phyloP scores from a whole-genome alignment of 805 yeast species.

The Starmerella vaccinii region DNA sequence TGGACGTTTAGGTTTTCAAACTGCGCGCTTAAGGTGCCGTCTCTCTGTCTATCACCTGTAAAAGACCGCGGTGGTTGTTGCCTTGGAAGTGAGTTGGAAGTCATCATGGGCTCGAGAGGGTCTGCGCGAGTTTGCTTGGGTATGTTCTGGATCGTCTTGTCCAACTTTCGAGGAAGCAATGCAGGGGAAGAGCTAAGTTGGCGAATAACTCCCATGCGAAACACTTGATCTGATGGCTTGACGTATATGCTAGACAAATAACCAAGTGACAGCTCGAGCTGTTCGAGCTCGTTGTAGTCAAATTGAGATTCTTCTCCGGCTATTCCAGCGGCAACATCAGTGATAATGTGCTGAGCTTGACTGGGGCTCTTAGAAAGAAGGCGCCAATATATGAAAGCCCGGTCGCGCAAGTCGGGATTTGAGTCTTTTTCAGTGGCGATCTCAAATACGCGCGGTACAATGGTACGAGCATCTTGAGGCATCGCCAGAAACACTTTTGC shows the following conservation, averaged over 20 bases:
- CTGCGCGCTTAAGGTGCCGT: slow-evolving; percentile 10
- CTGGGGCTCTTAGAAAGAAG: slow-evolving; percentile 42
- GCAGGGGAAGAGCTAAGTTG: slow-evolving; percentile 23
- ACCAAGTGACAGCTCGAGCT: slow-evolving; percentile 72
- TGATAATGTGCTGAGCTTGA: slow-evolving; percentile 44
- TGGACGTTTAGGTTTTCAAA: slow-evolving; percentile 9
- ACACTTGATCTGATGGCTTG: slow-evolving; percentile 73
- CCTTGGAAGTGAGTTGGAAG: background rate
- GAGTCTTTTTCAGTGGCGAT: slow-evolving; percentile 62
- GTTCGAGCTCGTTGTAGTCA: slow-evolving; percentile 63
- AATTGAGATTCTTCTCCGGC: slow-evolving; percentile 57
- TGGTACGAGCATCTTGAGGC: slow-evolving; percentile 45
- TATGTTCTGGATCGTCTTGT: background rate
- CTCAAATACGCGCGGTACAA: slow-evolving; percentile 51
- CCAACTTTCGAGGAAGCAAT: slow-evolving; percentile 20
- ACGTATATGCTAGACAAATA: slow-evolving; percentile 72
- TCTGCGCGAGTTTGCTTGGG: background rate
- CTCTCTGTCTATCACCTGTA: background rate
- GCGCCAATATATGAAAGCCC: slow-evolving; percentile 82
- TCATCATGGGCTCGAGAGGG: background rate
- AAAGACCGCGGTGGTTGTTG: background rate
- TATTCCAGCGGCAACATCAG: slow-evolving; percentile 52
- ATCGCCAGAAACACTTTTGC: slow-evolving; percentile 54
- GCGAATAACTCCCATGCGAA: slow-evolving; percentile 37
- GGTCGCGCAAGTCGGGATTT: slow-evolving; percentile 77